Evolutionary conservation across 164 flowering plant species (phyloP), one percentile per base, ranked within the genome.

Genomic region (Kalanchoe fedtschenkoi): DNA sequence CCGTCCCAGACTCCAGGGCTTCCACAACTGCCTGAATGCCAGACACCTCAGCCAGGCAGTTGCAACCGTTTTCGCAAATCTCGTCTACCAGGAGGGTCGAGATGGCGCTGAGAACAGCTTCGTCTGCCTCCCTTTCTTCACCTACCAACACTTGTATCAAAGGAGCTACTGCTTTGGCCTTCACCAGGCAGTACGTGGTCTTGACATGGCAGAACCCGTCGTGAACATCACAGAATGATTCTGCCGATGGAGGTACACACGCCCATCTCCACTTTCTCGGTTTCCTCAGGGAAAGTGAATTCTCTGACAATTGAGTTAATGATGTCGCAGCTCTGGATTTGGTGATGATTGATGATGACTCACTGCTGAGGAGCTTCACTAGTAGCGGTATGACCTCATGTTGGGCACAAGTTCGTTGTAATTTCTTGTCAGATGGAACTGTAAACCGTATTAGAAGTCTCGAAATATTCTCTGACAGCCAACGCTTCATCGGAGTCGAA

Each of bases 291-390:
- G 85, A 65, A 0, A 67, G 39, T n/a, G 95, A 68, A 62, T 78
- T 85, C 63, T 87, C 78, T 32, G 97, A 83, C 62, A 91, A 62
- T 62, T 91, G 97, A 62, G 86, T 72, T 15, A 91, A 74, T 33
- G 91, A 74, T 32, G 80, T 77, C 26, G 96, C 90, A 19, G 90
- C 91, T 66, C 75, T 78, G 61, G 64, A 62, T 72, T 81, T 86
- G 30, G 87, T 78, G 46, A 72, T 28, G 0, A 65, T 46, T 38
- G 95, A 81, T 28, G 67, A 39, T 37, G 93, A 81, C 33, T 76
- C 86, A 35, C 63, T 72, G 34, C 86, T 73, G 7, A 88, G 87
- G 34, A 83, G 39, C 80, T 83, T 85, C 63, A 88, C 80, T 34
- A 91, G 84, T 58, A 74, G 67, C 43, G 85, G 83, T 24, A 88